Conservation (phyloP, 805 yeast genomes). For the Pichia cabralensis region DNA sequence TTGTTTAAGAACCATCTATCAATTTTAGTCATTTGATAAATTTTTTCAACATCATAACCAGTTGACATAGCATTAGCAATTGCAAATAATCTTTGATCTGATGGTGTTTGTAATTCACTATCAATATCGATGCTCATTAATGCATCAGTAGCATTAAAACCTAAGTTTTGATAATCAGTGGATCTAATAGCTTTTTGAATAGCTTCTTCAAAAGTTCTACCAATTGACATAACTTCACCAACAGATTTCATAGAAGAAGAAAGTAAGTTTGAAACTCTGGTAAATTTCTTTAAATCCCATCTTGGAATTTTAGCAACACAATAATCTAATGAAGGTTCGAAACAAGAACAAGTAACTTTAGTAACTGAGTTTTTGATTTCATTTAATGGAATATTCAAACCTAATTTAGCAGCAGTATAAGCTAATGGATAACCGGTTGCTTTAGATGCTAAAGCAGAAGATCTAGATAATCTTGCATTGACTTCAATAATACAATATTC, state of each 20-base stretch:
- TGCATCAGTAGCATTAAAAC: slow-evolving; percentile 79
- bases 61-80: slow-evolving; percentile 87
- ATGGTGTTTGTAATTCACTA: slow-evolving; percentile 86
- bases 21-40: slow-evolving; percentile 83
- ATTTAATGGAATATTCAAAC: slow-evolving; percentile 83
- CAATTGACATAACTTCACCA: slow-evolving; percentile 98
- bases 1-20: slow-evolving; percentile 96
- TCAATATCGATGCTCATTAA: slow-evolving; percentile 90
- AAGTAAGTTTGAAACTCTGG: slow-evolving; percentile 78
- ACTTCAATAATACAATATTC: slow-evolving; percentile 98
- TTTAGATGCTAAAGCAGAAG: slow-evolving; percentile 98
- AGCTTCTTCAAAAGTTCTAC: slow-evolving; percentile 96
- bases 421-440: slow-evolving; percentile 99
- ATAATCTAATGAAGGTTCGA: slow-evolving; percentile 95
- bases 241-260: slow-evolving; percentile 97
- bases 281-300: slow-evolving; percentile 96
- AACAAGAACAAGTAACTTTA: slow-evolving; percentile 87
- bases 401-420: slow-evolving; percentile 94
- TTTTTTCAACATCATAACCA: slow-evolving; percentile 86
- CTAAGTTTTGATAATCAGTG: slow-evolving; percentile 91
- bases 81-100: slow-evolving; percentile 95
- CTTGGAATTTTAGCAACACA: slow-evolving; percentile 97
- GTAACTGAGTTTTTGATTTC: slow-evolving; percentile 92
- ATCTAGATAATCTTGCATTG: slow-evolving; percentile 93
- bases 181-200: slow-evolving; percentile 96